Evolutionary conservation across 1,284 basidiomycete genomes (phyloP).

Genomic region (Boletus albobrunnescens): DNA sequence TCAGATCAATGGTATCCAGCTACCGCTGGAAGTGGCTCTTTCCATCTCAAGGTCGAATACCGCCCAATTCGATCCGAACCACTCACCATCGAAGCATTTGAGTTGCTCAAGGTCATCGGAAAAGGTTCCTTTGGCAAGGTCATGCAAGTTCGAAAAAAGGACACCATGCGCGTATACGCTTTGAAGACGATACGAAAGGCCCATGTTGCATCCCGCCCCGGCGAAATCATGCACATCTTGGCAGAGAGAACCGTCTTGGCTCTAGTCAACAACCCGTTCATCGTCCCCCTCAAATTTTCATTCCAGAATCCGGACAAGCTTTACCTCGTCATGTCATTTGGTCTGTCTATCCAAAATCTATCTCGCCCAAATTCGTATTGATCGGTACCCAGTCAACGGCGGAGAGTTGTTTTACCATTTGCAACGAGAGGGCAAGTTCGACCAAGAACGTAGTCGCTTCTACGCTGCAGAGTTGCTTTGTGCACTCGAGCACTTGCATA

Average conservation of each 20-base stretch:
- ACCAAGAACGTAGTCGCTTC: constrained; percentile 89
- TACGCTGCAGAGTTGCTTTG: constrained; percentile 95
- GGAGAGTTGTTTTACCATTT: constrained; percentile 98
- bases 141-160: constrained; percentile 98
- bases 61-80: constrained; percentile 79
- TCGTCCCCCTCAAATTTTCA: constrained; percentile 98
- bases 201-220: constrained; percentile 92
- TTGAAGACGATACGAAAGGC: constrained; percentile 99
- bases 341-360: constrained; percentile 39
- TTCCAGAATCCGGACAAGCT: constrained; percentile 99
- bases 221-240: constrained; percentile 97
- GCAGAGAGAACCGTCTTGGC: constrained; percentile 97
- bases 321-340: constrained; percentile 95
- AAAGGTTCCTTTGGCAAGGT: constrained; percentile 98
- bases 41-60: constrained; percentile 96
- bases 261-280: constrained; percentile 97
- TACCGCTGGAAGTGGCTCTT: constrained; percentile 81
- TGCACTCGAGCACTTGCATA: constrained; percentile 93
- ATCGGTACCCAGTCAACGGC: constrained; percentile 73
- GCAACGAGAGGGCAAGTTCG: constrained; percentile 95
- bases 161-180: constrained; percentile 96
- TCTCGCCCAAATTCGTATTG: neutral
- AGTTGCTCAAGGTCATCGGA: constrained; percentile 96
- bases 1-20: constrained; percentile 88
- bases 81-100: constrained; percentile 93